These are phyloP conservation scores for Wickerhamomyces sp. DNA, from an alignment of 1,139 yeast genomes.

Conservation along the genomic window DNA sequence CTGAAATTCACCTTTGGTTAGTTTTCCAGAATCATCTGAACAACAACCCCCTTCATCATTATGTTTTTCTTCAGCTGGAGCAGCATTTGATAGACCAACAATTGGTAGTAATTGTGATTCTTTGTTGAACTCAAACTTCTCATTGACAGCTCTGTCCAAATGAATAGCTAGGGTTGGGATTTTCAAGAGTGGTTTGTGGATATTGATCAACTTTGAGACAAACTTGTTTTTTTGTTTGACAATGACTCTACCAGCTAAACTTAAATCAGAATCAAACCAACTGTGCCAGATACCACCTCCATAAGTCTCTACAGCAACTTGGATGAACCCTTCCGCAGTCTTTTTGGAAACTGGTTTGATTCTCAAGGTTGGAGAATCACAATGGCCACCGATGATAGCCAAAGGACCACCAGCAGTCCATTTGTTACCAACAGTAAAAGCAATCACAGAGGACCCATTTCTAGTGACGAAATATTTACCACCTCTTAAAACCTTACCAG, in stretches of 20 bases:
- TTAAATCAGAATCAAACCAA: conserved; percentile 87
- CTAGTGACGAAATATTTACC: conserved; percentile 78
- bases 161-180: conserved; percentile 96
- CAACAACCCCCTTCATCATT: conserved; percentile 29
- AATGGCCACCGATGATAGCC: conserved; percentile 89
- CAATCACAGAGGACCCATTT: conserved; percentile 83
- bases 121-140: conserved; percentile 82
- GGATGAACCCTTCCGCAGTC: conserved; percentile 70
- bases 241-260: conserved; percentile 89
- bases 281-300: conserved; percentile 94
- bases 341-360: conserved; percentile 86
- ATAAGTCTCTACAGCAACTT: conserved; percentile 89
- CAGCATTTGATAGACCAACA: conserved; percentile 59
- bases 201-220: conserved; percentile 67
- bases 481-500: conserved; percentile 44
- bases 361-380: conserved; percentile 90
- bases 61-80: conserved; percentile 23
- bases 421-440: conserved; percentile 73
- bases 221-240: conserved; percentile 47
- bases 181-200: conserved; percentile 79
- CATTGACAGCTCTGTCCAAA: conserved; percentile 69
- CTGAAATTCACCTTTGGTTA: conserved; percentile 52
- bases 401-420: conserved; percentile 80
- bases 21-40: conserved; percentile 42
- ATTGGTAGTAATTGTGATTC: conserved; percentile 86